Evolutionary conservation across 2,329 filamentous ascomycete genomes (phyloP), one percentile per base, ranked within the genome.

Genomic region (Aureobasidium pullulans): DNA sequence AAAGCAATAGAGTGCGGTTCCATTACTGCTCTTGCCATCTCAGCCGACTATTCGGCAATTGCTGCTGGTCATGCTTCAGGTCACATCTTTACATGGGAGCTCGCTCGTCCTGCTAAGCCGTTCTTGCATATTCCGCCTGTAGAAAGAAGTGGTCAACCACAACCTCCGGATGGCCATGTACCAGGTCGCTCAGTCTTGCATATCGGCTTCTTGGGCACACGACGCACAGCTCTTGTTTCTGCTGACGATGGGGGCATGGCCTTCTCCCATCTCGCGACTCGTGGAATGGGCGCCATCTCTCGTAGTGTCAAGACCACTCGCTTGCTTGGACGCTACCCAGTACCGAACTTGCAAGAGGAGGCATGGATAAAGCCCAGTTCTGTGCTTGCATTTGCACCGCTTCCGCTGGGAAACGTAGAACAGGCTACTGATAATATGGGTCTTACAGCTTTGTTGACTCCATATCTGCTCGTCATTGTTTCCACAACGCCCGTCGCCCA

Each of bases 201-300:
- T 72, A 75, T 99, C n/a, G 94, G 93, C 0, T 99, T 99, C 70
- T 79, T 99, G 6, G 94, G 93, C 7, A 96, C 90, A 3, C 83
- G 95, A 61, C 92, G 94, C 67, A 99, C 94, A 13, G 94, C 95
- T 3, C 79, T 99, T 5, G 92, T 97, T 10, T 99, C 94, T 4
- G 94, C 94, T 2, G 92, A 99, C 73, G 89, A 96, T 67, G 84
- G 84, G 50, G 94, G 95, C 19, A 99, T 99, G 95, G 93, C 94
- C 0, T 99, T 99, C 72, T 96, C 94, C 3, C 95, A 99, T 73
- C 81, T 99, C 9, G 95, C 94, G 9, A 96, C 90, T 9, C 82
- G 95, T 66, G 95, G 94, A 1, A 87, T 95, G 39, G 94, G 94
- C 3, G 83, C 91, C 28, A 81, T 99, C 23, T 91, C 88, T 6